phyloP scores from a whole-genome alignment of 2,329 filamentous ascomycete species.

The Lachnellula hyalina region DNA sequence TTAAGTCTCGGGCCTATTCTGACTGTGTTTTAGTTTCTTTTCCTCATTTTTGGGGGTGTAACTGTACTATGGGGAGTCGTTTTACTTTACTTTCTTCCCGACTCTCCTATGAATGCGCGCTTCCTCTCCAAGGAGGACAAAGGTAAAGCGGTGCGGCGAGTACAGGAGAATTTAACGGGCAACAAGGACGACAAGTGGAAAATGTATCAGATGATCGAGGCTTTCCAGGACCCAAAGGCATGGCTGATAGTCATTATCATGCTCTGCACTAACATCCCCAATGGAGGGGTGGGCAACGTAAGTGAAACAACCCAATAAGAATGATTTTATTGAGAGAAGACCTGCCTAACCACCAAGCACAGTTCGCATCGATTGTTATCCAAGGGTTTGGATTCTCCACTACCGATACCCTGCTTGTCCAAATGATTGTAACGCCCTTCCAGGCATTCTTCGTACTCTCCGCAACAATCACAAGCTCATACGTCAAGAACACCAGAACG shows the following conservation, averaged over 20 bases:
- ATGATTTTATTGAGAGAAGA: background rate
- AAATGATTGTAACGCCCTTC: constrained; percentile 38
- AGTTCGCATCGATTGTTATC: constrained; percentile 35
- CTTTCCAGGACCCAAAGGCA: constrained; percentile 31
- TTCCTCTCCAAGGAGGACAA: constrained; percentile 36
- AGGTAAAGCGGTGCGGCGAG: constrained; percentile 27
- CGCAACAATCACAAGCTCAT: constrained; percentile 38
- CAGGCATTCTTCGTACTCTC: too few relatives aligned
- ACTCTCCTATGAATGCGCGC: constrained; percentile 41
- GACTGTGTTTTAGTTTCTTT: constrained; percentile 2
- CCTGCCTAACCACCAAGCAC: background rate
- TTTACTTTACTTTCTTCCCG: constrained; percentile 42
- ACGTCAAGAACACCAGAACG: constrained; percentile 37
- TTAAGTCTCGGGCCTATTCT: background rate
- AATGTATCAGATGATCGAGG: constrained; percentile 31
- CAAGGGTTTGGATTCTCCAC: constrained; percentile 33
- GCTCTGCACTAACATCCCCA: constrained; percentile 33
- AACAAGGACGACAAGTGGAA: constrained; percentile 31
- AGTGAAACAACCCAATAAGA: background rate
- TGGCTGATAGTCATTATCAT: constrained; percentile 21
- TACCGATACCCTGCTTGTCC: constrained; percentile 37
- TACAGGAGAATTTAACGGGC: constrained; percentile 5
- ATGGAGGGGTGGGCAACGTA: constrained; percentile 36
- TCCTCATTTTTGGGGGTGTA: constrained; percentile 17
- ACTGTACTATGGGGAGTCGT: constrained; percentile 27